Evolutionary conservation across 192 early-diverging fungal species (phyloP).

Genomic region (Rhizoclosmatium globosum): DNA sequence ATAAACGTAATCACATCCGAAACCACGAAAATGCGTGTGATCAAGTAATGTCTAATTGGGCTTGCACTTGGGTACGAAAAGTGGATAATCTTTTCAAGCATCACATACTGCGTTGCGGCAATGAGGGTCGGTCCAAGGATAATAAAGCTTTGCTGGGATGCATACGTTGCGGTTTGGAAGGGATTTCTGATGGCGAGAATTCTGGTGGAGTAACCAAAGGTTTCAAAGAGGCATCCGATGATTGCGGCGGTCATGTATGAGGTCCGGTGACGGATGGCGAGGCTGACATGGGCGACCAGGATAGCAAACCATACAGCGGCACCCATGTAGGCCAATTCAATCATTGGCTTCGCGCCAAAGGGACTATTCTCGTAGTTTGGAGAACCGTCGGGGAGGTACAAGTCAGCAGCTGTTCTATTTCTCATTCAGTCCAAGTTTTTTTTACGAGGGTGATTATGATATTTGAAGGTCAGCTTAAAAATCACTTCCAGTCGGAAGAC

Average conservation of each 20-base stretch:
- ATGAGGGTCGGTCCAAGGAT: conserved; percentile 41
- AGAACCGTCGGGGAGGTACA: not conserved
- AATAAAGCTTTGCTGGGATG: conserved; percentile 26
- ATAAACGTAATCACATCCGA: conserved; percentile 36
- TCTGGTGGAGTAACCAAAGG: not conserved
- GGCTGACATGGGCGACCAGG: not conserved
- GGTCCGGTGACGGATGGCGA: conserved; percentile 17
- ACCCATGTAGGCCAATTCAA: not conserved
- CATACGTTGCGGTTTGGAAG: conserved; percentile 19
- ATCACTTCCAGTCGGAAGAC: too few relatives aligned
- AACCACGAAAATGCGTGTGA: conserved; percentile 40
- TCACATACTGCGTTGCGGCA: conserved; percentile 39
- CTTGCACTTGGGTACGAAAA: conserved; percentile 23
- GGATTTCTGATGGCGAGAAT: not conserved
- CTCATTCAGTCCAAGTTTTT: too few relatives aligned
- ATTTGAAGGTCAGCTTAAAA: too few relatives aligned
- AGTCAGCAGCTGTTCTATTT: too few relatives aligned
- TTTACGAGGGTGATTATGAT: too few relatives aligned
- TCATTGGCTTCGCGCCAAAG: not conserved
- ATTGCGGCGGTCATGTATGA: conserved; percentile 8
- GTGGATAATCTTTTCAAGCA: conserved; percentile 28
- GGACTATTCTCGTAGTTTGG: not conserved
- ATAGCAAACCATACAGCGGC: not conserved
- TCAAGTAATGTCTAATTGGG: conserved; percentile 7
- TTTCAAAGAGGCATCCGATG: not conserved